Percentiles rank a stretch among this genome's conserved stretches.
Evolutionary conservation across 352 stramenopile genomes (phyloP).

Genomic region (Phytophthora ramorum): DNA sequence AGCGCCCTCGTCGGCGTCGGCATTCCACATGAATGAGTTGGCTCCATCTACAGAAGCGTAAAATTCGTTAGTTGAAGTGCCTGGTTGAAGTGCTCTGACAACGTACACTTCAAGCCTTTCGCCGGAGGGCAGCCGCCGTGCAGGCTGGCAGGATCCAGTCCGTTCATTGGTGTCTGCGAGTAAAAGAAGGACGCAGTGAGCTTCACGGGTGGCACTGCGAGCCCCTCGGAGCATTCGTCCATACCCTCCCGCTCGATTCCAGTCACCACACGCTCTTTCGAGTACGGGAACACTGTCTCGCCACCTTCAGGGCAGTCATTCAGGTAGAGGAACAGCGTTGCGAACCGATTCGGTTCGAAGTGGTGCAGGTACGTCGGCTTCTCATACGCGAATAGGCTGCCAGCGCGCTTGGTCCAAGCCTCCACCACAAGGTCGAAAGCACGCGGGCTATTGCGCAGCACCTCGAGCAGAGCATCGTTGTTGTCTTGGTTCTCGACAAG

Average conservation of each 20-base stretch:
- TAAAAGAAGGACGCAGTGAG: slow-evolving; percentile 80
- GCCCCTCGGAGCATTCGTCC: slow-evolving; percentile 66
- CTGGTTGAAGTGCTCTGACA: too few relatives aligned
- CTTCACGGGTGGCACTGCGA: slow-evolving; percentile 69
- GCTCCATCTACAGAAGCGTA: slow-evolving; percentile 46
- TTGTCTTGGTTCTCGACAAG: slow-evolving; percentile 51
- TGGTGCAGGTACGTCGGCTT: slow-evolving; percentile 56
- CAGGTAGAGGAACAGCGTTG: slow-evolving; percentile 96
- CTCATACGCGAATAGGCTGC: slow-evolving; percentile 53
- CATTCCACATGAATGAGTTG: slow-evolving; percentile 82
- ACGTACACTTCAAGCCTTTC: slow-evolving; percentile 69
- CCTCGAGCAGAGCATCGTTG: slow-evolving; percentile 62
- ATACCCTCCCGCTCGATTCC: slow-evolving; percentile 71
- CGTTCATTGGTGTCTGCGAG: slow-evolving; percentile 69
- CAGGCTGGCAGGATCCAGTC: slow-evolving; percentile 60
- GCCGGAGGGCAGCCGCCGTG: slow-evolving; percentile 69
- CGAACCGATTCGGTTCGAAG: slow-evolving; percentile 92
- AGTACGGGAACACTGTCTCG: slow-evolving; percentile 94
- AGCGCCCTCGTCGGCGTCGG: slow-evolving; percentile 65
- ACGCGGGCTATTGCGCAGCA: slow-evolving; percentile 34
- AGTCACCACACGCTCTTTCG: slow-evolving; percentile 59
- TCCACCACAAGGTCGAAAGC: slow-evolving; percentile 58
- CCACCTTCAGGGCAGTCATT: slow-evolving; percentile 93
- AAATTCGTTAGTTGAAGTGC: slow-evolving; percentile 14
- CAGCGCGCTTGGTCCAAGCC: slow-evolving; percentile 59